Percentiles rank a stretch among this genome's conserved stretches.
phyloP scores from a whole-genome alignment of 2,329 filamentous ascomycete species.

The Cladosporium sp. region DNA sequence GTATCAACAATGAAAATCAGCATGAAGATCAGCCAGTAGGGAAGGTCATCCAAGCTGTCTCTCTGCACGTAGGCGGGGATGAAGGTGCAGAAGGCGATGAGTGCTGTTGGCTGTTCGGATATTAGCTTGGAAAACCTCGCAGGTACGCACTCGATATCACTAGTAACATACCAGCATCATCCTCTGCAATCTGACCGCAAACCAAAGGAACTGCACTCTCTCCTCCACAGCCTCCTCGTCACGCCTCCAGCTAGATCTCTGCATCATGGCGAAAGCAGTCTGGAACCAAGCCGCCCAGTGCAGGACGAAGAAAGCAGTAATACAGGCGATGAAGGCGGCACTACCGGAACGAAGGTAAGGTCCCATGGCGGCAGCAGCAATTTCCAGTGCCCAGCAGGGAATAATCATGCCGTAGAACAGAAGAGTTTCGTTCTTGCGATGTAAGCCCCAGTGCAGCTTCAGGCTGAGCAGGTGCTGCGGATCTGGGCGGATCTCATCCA shows the following conservation, averaged over 20 bases:
- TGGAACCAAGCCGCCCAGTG: constrained; percentile 38
- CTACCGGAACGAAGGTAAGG: constrained; percentile 25
- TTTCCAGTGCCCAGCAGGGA: constrained; percentile 32
- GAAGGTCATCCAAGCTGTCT: constrained; percentile 28
- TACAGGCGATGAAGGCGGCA: constrained; percentile 29
- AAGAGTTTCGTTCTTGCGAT: constrained; percentile 26
- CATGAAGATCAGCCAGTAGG: constrained; percentile 39
- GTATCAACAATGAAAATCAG: constrained; percentile 39
- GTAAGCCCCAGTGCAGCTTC: constrained; percentile 34
- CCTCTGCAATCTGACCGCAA: constrained; percentile 35
- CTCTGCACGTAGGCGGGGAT: constrained; percentile 36
- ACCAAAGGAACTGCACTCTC: constrained; percentile 34
- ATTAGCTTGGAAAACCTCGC: constrained; percentile 12
- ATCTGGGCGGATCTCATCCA: constrained; percentile 19
- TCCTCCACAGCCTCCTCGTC: constrained; percentile 36
- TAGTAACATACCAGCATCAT: constrained; percentile 32
- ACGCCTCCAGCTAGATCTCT: constrained; percentile 37
- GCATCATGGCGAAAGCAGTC: constrained; percentile 35
- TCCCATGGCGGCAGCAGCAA: constrained; percentile 31
- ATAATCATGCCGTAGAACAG: constrained; percentile 35
- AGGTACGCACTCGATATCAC: neutral
- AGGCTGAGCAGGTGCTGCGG: constrained; percentile 20
- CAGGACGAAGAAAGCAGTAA: constrained; percentile 30
- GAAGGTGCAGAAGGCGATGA: constrained; percentile 35
- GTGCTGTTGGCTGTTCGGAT: constrained; percentile 30